A percentile compares a stretch with the other conserved stretches of the same genome.
Evolutionary conservation across 176 grass and related monocot genomes (phyloP).

Genomic region (Zea luxurians): DNA sequence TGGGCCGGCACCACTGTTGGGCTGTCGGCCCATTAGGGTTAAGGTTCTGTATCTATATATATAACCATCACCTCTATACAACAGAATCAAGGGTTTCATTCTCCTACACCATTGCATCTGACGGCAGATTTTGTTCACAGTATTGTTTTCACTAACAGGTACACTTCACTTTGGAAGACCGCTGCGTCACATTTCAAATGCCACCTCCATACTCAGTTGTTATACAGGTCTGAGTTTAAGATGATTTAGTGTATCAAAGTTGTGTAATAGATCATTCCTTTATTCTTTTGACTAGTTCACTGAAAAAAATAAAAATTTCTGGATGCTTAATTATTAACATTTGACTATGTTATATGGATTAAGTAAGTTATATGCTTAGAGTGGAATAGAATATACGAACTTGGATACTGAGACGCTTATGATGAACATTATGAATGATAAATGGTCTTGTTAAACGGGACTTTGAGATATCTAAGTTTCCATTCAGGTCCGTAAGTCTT

Average conservation of each 20-base stretch:
- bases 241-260: slow-evolving; percentile 4
- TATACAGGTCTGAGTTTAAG: slow-evolving; percentile 53
- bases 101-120: background rate
- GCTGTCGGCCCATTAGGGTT: too few species aligned
- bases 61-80: too few species aligned
- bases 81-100: too few species aligned
- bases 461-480: background rate
- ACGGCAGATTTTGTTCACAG: slow-evolving; percentile 6
- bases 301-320: background rate
- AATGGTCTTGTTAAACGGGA: background rate
- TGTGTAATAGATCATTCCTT: background rate
- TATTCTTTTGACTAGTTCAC: slow-evolving; percentile 6
- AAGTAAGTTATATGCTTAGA: background rate
- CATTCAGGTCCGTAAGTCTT: background rate
- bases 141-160: slow-evolving; percentile 42
- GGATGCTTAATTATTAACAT: background rate
- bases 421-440: background rate
- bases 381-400: slow-evolving; percentile 2
- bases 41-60: too few species aligned
- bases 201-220: slow-evolving; percentile 69
- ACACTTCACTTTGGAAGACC: slow-evolving; percentile 49
- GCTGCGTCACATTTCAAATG: slow-evolving; percentile 54
- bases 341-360: background rate
- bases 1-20: too few species aligned
- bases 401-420: background rate